Conservation (phyloP, 768 basidiomycete species). For the Rhodosporidiobolus sp. region DNA sequence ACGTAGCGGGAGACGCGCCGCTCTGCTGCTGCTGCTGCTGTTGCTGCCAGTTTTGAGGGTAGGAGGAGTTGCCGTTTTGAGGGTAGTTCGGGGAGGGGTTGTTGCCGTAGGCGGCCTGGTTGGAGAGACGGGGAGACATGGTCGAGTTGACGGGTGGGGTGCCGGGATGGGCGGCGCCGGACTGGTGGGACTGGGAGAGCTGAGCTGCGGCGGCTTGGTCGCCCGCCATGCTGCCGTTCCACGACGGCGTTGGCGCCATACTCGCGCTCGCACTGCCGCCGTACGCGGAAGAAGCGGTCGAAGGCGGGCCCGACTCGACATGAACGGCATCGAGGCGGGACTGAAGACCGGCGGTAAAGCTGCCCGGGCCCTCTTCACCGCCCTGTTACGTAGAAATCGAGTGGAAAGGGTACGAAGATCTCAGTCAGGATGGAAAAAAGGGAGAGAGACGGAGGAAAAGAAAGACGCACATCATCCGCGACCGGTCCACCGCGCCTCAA, state of each 20-base stretch:
- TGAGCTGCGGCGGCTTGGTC: not conserved
- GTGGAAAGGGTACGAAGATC: too few relatives aligned
- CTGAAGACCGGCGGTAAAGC: constrained; percentile 20
- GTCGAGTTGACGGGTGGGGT: not conserved
- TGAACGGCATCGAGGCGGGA: constrained; percentile 32
- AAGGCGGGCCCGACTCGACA: constrained; percentile 30
- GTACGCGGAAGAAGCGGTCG: constrained; percentile 14
- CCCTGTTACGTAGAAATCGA: too few relatives aligned
- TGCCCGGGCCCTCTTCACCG: constrained; percentile 25
- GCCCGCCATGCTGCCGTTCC: constrained; percentile 2
- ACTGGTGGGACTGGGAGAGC: too few relatives aligned
- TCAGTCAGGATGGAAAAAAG: not conserved
- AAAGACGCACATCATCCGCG: constrained; percentile 16
- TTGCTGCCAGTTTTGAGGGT: not conserved
- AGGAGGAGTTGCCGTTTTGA: not conserved
- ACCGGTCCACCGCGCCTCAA: constrained; percentile 23
- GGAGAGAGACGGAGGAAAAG: not conserved
- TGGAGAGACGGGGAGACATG: not conserved
- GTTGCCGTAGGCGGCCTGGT: not conserved
- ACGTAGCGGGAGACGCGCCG: not conserved
- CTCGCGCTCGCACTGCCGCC: constrained; percentile 19
- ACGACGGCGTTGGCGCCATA: constrained; percentile 22
- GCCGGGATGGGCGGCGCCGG: too few relatives aligned
- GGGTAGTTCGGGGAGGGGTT: not conserved
- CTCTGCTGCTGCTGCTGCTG: constrained; percentile 1